Conservation (phyloP, 208 protist genomes). For the Wallacemonas sp. region DNA sequence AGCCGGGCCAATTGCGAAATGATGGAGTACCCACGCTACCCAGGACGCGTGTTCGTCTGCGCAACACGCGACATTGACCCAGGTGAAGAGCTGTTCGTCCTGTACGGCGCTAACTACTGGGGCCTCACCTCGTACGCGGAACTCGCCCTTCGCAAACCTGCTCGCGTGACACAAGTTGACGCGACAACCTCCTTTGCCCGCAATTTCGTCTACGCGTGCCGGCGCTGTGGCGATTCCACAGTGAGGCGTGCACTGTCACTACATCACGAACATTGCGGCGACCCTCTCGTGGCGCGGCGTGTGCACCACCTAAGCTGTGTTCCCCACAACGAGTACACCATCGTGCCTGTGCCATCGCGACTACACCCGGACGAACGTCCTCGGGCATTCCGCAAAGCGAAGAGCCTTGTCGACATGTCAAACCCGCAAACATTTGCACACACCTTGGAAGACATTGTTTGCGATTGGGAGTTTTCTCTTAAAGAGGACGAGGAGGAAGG, state of each 20-base stretch:
- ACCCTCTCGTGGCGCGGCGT: constrained; percentile 42
- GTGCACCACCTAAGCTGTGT: constrained; percentile 62
- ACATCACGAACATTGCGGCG: constrained; percentile 68
- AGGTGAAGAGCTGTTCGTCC: constrained; percentile 78
- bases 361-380: constrained; percentile 34
- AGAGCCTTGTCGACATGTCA: constrained; percentile 67
- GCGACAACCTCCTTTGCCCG: neutral
- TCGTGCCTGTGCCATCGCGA: constrained; percentile 36
- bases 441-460: constrained; percentile 74
- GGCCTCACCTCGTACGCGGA: constrained; percentile 77
- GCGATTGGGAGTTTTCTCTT: constrained; percentile 70
- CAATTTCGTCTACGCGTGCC: constrained; percentile 40
- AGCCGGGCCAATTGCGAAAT: constrained; percentile 66
- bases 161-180: neutral
- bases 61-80: constrained; percentile 69
- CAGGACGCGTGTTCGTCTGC: constrained; percentile 82
- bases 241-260: constrained; percentile 40
- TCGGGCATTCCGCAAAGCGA: constrained; percentile 37
- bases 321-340: constrained; percentile 71
- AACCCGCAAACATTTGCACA: constrained; percentile 82
- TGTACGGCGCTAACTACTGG: constrained; percentile 89
- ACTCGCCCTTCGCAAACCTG: constrained; percentile 11
- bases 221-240: constrained; percentile 54
- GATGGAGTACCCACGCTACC: constrained; percentile 75
- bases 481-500: constrained; percentile 20